Evolutionary conservation across 2,329 filamentous ascomycete genomes (phyloP).

Genomic region (Arthroderma uncinatum): DNA sequence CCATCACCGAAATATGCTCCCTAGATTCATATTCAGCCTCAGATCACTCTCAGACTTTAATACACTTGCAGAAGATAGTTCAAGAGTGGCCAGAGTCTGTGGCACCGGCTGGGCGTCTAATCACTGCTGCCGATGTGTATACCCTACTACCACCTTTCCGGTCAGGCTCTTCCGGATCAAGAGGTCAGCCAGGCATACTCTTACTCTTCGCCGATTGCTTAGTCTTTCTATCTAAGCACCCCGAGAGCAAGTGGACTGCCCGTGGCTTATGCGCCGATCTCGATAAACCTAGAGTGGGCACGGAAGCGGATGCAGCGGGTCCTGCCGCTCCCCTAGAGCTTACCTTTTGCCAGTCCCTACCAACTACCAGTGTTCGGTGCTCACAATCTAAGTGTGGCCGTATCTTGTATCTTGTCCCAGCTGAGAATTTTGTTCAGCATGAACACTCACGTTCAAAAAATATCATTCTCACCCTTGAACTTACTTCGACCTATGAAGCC

Average conservation of each 20-base stretch:
- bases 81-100: constrained; percentile 65
- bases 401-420: constrained; percentile 28
- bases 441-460: constrained; percentile 9
- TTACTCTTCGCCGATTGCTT: constrained; percentile 76
- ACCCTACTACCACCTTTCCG: constrained; percentile 66
- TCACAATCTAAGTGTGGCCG: constrained; percentile 38
- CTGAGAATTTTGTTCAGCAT: constrained; percentile 14
- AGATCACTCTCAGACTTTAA: constrained; percentile 62
- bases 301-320: constrained; percentile 32
- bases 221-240: constrained; percentile 62
- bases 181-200: constrained; percentile 53
- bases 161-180: constrained; percentile 31
- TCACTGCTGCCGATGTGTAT: constrained; percentile 67
- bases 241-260: constrained; percentile 53
- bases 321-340: constrained; percentile 49
- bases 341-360: constrained; percentile 61
- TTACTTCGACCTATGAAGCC: constrained; percentile 66
- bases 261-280: constrained; percentile 73
- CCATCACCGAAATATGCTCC: constrained; percentile 92
- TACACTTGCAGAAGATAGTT: constrained; percentile 63
- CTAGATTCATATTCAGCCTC: constrained; percentile 59
- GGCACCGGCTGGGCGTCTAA: constrained; percentile 63
- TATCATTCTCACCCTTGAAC: constrained; percentile 55
- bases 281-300: constrained; percentile 50
- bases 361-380: constrained; percentile 58